Evolutionary conservation across 1,139 yeast species (phyloP), one percentile per base, ranked within the genome.

Genomic region (Taiozyma onychis): DNA sequence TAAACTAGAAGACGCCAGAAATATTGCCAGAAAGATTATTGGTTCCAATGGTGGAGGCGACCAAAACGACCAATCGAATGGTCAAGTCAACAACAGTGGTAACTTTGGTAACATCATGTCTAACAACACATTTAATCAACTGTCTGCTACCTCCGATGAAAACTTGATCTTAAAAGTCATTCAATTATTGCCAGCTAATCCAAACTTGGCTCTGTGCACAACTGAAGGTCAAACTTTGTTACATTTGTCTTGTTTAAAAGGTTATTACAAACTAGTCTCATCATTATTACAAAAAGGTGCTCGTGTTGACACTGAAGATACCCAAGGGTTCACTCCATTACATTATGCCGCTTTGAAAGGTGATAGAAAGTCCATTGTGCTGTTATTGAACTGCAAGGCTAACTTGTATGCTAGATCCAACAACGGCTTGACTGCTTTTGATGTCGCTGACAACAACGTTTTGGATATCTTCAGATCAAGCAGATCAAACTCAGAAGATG

Each of bases 1-100:
- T 54, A 87, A 85, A 61, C 73, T 90, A 52, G 97, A 91, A 64
- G 97, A 90, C 69, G 97, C 97, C 0, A 81, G 87, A 60, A 88
- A 88, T 64, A 87, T 89, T 62, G 97, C 97, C 1, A 85, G 83
- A 68, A 75, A 95, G 61, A 88, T 89, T 57, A 91, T 88, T 47
- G 89, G 88, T 9, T 80, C 81, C 41, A 73, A 66, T 48, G 65
- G 56, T 7, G 32, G 46, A n/a, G 41, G 44, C 21, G 30, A 34
- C 14, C 39, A 28, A 4, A 37, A 34, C 8, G 14, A 21, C 18
- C 16, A 27, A 6, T 13, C 22, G 14, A 24, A 35, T 16, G 18
- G 35, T 32, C 35, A 32, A n/a, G 35, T 32, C 10, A 43, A 22
- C 47, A 32, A 46, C 43, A 27, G 43, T 26, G 27, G 30, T 7